phyloP scores from a whole-genome alignment of 2,329 filamentous ascomycete genomes.

The Penicillium sp. region DNA sequence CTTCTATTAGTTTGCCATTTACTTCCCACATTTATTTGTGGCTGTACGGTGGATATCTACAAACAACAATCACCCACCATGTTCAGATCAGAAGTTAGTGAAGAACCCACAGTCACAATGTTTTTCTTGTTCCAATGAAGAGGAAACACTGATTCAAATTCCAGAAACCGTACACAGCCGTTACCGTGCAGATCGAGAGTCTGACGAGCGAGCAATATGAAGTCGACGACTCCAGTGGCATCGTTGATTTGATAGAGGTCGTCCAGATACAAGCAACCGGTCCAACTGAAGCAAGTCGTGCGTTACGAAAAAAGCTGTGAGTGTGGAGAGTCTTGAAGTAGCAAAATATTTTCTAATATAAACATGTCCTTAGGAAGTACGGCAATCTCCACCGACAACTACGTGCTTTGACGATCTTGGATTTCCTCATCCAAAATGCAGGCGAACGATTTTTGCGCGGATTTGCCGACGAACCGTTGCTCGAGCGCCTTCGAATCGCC shows the following conservation, averaged over 20 bases:
- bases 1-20: neutral
- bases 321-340: conserved; percentile 19
- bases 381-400: conserved; percentile 91
- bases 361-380: conserved; percentile 65
- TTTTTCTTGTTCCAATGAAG: conserved; percentile 5
- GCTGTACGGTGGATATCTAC: neutral
- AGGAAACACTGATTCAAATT: conserved; percentile 1
- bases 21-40: neutral
- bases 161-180: conserved; percentile 84
- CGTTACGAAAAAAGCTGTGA: conserved; percentile 89
- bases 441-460: conserved; percentile 79
- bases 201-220: conserved; percentile 86
- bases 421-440: conserved; percentile 92
- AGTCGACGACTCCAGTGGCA: conserved; percentile 85
- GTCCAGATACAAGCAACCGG: conserved; percentile 85
- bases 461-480: conserved; percentile 84
- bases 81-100: conserved; percentile 26
- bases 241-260: conserved; percentile 91
- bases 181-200: conserved; percentile 87
- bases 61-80: conserved; percentile 20
- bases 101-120: conserved; percentile 11
- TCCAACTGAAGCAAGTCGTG: conserved; percentile 82
- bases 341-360: neutral
- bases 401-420: conserved; percentile 79
- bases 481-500: conserved; percentile 85